These are phyloP conservation scores for Sabuloglossum arenarium DNA, from an alignment of 495 filamentous ascomycete genomes.

Conservation along the genomic window DNA sequence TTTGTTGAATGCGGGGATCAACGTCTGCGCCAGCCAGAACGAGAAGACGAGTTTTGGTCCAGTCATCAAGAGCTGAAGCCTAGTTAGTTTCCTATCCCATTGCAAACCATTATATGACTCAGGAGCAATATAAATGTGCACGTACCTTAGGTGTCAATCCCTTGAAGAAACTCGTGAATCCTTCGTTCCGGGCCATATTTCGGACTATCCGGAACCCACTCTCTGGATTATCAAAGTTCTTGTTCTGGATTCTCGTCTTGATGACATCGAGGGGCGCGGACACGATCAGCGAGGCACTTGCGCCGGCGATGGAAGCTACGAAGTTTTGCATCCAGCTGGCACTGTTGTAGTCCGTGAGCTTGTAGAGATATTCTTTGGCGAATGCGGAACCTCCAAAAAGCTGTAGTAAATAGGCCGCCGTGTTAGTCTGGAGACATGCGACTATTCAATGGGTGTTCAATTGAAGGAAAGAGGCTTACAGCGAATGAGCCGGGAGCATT, in stretches of 20 bases:
- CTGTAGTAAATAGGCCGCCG: conserved; percentile 23
- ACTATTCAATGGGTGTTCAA: conserved; percentile 1
- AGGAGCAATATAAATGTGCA: neutral
- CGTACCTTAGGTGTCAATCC: conserved; percentile 71
- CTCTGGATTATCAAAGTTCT: conserved; percentile 96
- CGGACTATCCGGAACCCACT: conserved; percentile 73
- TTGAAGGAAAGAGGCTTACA: conserved; percentile 28
- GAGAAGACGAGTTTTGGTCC: conserved; percentile 97
- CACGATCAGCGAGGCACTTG: conserved; percentile 76
- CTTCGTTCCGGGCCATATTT: conserved; percentile 85
- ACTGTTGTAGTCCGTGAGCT: conserved; percentile 76
- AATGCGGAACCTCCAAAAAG: conserved; percentile 97
- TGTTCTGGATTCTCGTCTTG: conserved; percentile 98
- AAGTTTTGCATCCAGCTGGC: conserved; percentile 96
- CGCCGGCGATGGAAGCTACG: conserved; percentile 83
- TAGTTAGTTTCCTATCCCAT: neutral
- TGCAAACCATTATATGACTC: neutral
- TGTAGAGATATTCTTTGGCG: conserved; percentile 87
- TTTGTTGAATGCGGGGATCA: conserved; percentile 54
- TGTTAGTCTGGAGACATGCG: conserved; percentile 3
- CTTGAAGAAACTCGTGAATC: conserved; percentile 82
- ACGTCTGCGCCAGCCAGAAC: conserved; percentile 94
- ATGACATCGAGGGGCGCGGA: conserved; percentile 95
- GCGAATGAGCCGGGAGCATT: conserved; percentile 96
- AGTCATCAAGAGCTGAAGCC: conserved; percentile 65